Percentiles rank a stretch among this genome's conserved stretches.
Conservation (phyloP, 2,329 filamentous ascomycete genomes). For the Xylaria sp. region DNA sequence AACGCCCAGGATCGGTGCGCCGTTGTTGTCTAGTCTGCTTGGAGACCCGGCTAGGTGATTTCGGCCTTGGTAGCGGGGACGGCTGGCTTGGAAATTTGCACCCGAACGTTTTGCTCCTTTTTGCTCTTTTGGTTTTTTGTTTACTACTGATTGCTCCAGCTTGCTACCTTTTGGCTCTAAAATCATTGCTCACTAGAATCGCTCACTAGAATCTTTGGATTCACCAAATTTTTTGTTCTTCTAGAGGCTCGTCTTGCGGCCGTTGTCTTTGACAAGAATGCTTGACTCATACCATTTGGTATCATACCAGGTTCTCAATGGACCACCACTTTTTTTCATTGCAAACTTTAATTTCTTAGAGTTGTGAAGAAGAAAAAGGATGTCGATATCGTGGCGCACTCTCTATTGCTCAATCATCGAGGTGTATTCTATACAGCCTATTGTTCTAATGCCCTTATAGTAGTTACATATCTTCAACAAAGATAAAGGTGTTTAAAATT, state of each 20-base stretch:
- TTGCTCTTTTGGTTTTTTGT: slow-evolving; percentile 11
- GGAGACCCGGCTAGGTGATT: slow-evolving; percentile 19
- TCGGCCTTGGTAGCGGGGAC: slow-evolving; percentile 28
- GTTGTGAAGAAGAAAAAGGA: slow-evolving; percentile 25
- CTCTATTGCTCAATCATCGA: not conserved
- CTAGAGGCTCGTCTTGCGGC: slow-evolving; percentile 19
- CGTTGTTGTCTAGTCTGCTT: slow-evolving; percentile 23
- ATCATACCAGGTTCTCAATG: not conserved
- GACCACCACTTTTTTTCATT: slow-evolving; percentile 31
- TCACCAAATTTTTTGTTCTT: slow-evolving; percentile 24
- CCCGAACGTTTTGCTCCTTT: too few species aligned
- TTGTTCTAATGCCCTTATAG: not conserved
- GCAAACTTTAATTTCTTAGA: slow-evolving; percentile 27
- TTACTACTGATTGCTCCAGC: not conserved
- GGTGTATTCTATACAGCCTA: not conserved
- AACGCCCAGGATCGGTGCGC: slow-evolving; percentile 32
- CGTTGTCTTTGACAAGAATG: slow-evolving; percentile 32
- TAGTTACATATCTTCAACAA: not conserved
- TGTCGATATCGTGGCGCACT: too few species aligned
- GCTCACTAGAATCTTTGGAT: slow-evolving; percentile 30
- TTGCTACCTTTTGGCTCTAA: slow-evolving; percentile 26
- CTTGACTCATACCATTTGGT: slow-evolving; percentile 2
- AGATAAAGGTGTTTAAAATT: not conserved
- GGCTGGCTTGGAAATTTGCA: slow-evolving; percentile 18
- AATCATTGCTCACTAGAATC: slow-evolving; percentile 26